Base-by-base conservation (phyloP, 208 protist species). In the Sergeia podlipaevii region DNA sequence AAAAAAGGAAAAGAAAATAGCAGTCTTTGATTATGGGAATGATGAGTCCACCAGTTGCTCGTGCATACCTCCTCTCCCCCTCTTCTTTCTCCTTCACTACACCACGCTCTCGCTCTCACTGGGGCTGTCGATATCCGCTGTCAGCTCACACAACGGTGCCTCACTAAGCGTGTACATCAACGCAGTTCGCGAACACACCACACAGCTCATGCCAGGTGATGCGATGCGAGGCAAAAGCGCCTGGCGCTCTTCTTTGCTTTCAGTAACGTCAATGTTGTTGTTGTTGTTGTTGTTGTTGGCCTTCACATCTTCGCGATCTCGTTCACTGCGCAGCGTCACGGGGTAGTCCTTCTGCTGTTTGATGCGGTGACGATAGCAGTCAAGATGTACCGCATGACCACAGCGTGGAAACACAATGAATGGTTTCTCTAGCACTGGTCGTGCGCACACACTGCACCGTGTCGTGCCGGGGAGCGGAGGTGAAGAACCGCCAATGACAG, bases 351-450 rank as follows among this genome's bases (percentile, higher is more conserved):
- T 28, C n/a, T 24, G 45, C 43, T 1, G 53, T 36, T 30, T 61
- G 42, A 4, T 56, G 54, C 0, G 60, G 15, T 55, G 27, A 29
- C 75, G 60, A 49, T 74, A 74, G 56, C 77, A 84, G 8, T 60
- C 70, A 26, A 63, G 50, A 54, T 84, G 77, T 4, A 67, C 66
- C 1, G 65, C 56, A 50, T 84, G 77, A 6, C 50, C 34, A 49
- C 77, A 84, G 34, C 58, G 57, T 1, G 59, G 69, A 46, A 79
- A 84, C 21, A 62, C 57, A 3, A 67, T 63, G 45, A 84, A 74
- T 4, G 66, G 56, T 0, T 68, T 70, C 2, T 65, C 53, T 20
- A 84, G 46, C 3, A 58, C 61, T 5, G 61, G 34, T 39, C 69
- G 55, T 33, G 65, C 55, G 44, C 77, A 84, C 33, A 65, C 15